A percentile compares a stretch with the other conserved stretches of the same genome.
phyloP scores from a whole-genome alignment of 2,329 filamentous ascomycete species.

The Rugonectria rugulosa region DNA sequence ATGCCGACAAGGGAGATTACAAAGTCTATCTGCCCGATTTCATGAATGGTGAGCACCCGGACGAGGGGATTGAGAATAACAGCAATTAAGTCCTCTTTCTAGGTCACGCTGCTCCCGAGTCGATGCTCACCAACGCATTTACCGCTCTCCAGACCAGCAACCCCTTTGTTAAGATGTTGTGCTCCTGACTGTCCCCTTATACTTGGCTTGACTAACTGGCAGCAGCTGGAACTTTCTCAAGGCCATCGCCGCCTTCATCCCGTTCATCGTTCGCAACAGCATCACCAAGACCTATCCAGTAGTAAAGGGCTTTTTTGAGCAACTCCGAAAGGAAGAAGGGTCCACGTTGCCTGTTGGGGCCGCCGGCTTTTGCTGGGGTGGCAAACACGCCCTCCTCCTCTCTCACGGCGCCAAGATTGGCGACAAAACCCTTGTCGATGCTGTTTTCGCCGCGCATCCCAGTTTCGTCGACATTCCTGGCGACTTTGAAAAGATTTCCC shows the following conservation, averaged over 20 bases:
- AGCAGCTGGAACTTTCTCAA: constrained; percentile 39
- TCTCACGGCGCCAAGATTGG: constrained; percentile 45
- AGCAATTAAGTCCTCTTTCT: neutral
- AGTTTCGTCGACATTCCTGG: constrained; percentile 54
- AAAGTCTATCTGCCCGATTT: constrained; percentile 65
- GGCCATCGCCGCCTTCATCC: constrained; percentile 37
- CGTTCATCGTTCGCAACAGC: constrained; percentile 44
- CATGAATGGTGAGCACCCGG: constrained; percentile 48
- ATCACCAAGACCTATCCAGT: constrained; percentile 42
- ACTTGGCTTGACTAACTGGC: neutral
- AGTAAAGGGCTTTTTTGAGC: constrained; percentile 48
- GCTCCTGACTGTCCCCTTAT: neutral
- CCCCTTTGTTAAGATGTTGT: constrained; percentile 40
- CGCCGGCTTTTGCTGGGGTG: constrained; percentile 71
- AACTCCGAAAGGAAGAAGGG: constrained; percentile 45
- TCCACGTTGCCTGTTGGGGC: constrained; percentile 52
- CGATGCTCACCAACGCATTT: constrained; percentile 41
- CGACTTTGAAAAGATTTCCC: constrained; percentile 54
- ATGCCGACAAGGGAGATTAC: constrained; percentile 58
- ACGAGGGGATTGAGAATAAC: neutral
- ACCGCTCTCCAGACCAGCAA: constrained; percentile 31
- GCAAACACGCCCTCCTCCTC: constrained; percentile 60
- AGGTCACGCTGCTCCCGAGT: constrained; percentile 43
- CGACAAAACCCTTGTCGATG: constrained; percentile 55
- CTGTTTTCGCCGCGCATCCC: constrained; percentile 61